Conservation (phyloP, 2,329 filamentous ascomycete species). For the Ceratocystis smalleyi region DNA sequence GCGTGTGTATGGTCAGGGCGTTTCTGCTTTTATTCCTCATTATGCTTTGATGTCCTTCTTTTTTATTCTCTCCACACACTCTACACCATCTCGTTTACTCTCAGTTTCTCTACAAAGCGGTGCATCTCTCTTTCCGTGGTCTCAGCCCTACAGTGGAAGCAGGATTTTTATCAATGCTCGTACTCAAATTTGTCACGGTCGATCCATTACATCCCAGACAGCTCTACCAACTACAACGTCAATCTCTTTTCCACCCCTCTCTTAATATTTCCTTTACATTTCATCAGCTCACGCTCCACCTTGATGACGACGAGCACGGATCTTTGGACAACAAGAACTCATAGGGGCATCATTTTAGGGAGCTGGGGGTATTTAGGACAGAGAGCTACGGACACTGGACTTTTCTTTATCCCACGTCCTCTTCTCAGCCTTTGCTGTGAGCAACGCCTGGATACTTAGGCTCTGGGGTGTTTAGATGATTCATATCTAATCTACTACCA, state of each 20-base stretch:
- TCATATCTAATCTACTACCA: background rate
- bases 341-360: conserved; percentile 1
- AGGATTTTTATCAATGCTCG: background rate
- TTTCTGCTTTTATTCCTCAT: conserved; percentile 7
- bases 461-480: background rate
- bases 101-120: background rate
- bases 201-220: background rate
- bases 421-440: background rate
- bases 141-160: background rate
- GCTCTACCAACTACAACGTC: too few species aligned
- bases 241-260: background rate
- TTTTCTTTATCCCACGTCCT: background rate
- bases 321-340: background rate
- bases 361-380: background rate
- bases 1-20: conserved; percentile 11
- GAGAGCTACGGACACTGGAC: background rate
- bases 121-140: background rate
- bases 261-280: background rate
- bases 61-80: background rate
- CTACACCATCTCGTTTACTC: background rate
- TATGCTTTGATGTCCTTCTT: background rate
- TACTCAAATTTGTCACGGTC: background rate
- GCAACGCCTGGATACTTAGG: conserved; percentile 22
- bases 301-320: background rate
- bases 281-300: background rate